Conservation (phyloP, 148 eudicot species). For the Limonium bicolor region DNA sequence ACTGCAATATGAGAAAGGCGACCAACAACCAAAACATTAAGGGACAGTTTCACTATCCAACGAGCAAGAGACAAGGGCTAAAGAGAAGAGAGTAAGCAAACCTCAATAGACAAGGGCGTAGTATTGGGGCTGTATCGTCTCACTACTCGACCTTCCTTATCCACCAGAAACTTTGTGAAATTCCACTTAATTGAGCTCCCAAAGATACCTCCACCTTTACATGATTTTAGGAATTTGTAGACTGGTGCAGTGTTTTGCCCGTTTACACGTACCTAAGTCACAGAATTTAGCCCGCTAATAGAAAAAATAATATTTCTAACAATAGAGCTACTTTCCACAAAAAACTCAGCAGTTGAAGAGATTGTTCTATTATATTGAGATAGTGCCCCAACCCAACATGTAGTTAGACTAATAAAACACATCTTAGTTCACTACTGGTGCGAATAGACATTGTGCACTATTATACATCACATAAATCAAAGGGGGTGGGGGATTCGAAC, state of each 20-base stretch:
- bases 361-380: neutral
- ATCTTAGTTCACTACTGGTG: no score
- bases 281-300: neutral
- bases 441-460: no score
- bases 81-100: conserved; percentile 7
- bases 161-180: conserved; percentile 76
- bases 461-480: no score
- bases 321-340: neutral
- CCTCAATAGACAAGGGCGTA: conserved; percentile 47
- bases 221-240: conserved; percentile 59
- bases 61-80: neutral
- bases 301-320: neutral
- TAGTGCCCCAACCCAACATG: no score
- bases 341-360: neutral
- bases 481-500: no score
- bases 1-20: neutral
- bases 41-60: no score
- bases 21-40: neutral
- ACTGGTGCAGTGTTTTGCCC: conserved; percentile 49
- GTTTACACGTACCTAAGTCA: conserved; percentile 44
- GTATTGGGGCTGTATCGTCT: conserved; percentile 39
- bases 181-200: conserved; percentile 76
- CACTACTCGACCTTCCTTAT: conserved; percentile 56
- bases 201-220: conserved; percentile 22
- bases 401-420: no score